Base-by-base conservation (phyloP, 257 asterid species). In the Perilla frutescens region DNA sequence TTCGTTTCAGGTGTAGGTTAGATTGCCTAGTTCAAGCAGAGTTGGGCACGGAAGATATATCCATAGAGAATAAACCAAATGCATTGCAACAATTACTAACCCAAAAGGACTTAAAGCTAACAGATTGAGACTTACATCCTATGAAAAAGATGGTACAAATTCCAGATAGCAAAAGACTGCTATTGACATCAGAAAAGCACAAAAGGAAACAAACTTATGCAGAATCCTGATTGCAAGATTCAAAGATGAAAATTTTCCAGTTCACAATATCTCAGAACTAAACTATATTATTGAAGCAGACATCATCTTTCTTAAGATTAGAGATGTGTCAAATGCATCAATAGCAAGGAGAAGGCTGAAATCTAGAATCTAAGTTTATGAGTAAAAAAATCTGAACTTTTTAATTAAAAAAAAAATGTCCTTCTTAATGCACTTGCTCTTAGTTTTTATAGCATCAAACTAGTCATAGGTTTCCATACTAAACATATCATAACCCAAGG, bases 401-500 rank as follows among this genome's bases (percentile, higher is more conserved):
- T 20, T 20, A 20, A 20, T 20, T 20, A 20, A 37, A 54, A 50
- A 8, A 49, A 8, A 14, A 39, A 55, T 63, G 5, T 51, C 54
- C 36, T 45, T 62, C 54, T 61, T 34, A 32, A 53, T 36, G 36
- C 50, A 76, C 36, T 41, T 70, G 26, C 59, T 59, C 12, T 41
- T 41, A 43, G 31, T 26, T 66, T 50, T 51, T 48, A 74, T 43
- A 51, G 44, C 76, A 6, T 13, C 29, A 66, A 5, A 70, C 31
- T 8, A 44, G 50, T 12, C 43, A 31, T 14, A 75, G 20, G 53
- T 8, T 36, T 49, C 13, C 49, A 59, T 40, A 8, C 40, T 49
- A 68, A 29, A 13, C 57, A 37, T 59, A 58, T 68, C 9, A 51
- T 60, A 66, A 26, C 64, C 40, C 65, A 66, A 47, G 50, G 54